Evolutionary conservation across 2,329 filamentous ascomycete species (phyloP), one percentile per base, ranked within the genome.

Genomic region (Nothopassalora personata): DNA sequence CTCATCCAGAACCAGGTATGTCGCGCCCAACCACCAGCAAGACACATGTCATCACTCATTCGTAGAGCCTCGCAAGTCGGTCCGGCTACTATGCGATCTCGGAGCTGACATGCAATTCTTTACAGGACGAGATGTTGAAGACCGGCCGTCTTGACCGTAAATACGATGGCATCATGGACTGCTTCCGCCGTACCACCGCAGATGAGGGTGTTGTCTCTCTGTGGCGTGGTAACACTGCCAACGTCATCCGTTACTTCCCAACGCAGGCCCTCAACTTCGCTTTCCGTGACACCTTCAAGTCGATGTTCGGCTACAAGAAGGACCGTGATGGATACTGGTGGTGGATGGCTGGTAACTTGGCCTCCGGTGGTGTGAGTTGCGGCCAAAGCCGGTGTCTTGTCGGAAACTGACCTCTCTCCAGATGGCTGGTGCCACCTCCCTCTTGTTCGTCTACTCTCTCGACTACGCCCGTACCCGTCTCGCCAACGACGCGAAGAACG

Each of bases 261-360:
- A 99, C 94, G 80, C 94, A 99, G 87, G 94, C 94, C 75, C 86
- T 99, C 80, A 99, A 99, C 92, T 99, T 99, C 78, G 94, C 94
- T 79, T 99, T 99, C 94, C 94, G 94, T 81, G 94, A 99, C 82
- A 97, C 95, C 88, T 99, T 97, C 91, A 99, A 99, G 91, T 86
- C 89, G 77, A 95, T 99, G 92, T 99, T 99, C 88, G 90, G 91
- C 78, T 99, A 91, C 91, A 99, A 97, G 91, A 97, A 97, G 90
- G 94, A 99, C 67, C 88, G 88, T 82, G 94, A 99, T 80, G 94
- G 94, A 76, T 99, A 99, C 81, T 84, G 82, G 78, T 91, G 92
- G 89, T 99, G 94, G 94, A 97, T 99, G 94, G 86, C 84, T 71
- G 94, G 94, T 86, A 99, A 99, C 91, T 85, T 99, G 83, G 94